phyloP scores from a whole-genome alignment of 225 moss, liverwort and hornwort species.

The Asterella californica region DNA sequence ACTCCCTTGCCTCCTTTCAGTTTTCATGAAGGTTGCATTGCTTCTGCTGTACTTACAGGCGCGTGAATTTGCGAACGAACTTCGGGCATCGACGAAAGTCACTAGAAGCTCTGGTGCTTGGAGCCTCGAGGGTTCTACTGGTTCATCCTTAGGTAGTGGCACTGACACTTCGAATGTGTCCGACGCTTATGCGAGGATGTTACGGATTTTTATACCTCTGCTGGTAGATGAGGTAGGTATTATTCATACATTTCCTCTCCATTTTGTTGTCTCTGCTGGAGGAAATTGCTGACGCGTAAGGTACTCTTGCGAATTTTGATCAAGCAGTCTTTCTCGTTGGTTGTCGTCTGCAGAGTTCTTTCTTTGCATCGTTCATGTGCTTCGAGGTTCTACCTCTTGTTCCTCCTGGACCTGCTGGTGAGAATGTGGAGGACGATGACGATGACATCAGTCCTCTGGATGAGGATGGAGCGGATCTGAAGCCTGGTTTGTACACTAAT shows the following conservation, averaged over 20 bases:
- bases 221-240: constrained; percentile 84
- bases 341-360: constrained; percentile 61
- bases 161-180: constrained; percentile 94
- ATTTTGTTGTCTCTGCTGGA: neutral
- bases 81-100: constrained; percentile 80
- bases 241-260: neutral
- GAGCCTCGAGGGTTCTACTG: constrained; percentile 71
- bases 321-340: neutral
- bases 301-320: neutral
- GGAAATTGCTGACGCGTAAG: neutral
- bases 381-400: constrained; percentile 88
- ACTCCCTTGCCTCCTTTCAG: neutral
- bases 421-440: constrained; percentile 67
- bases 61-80: constrained; percentile 96
- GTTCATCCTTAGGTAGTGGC: constrained; percentile 66
- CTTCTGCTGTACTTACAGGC: constrained; percentile 47
- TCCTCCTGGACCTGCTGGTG: constrained; percentile 63
- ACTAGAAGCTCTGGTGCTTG: constrained; percentile 73
- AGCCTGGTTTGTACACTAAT: constrained; percentile 50
- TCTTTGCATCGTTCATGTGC: constrained; percentile 99
- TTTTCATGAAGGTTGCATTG: neutral
- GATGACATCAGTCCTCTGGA: constrained; percentile 78
- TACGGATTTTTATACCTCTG: constrained; percentile 90
- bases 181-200: constrained; percentile 94
- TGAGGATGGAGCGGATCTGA: constrained; percentile 65